These are phyloP conservation scores for Schwanniomyces occidentalis DNA, from an alignment of 805 yeast species.

Conservation along the genomic window DNA sequence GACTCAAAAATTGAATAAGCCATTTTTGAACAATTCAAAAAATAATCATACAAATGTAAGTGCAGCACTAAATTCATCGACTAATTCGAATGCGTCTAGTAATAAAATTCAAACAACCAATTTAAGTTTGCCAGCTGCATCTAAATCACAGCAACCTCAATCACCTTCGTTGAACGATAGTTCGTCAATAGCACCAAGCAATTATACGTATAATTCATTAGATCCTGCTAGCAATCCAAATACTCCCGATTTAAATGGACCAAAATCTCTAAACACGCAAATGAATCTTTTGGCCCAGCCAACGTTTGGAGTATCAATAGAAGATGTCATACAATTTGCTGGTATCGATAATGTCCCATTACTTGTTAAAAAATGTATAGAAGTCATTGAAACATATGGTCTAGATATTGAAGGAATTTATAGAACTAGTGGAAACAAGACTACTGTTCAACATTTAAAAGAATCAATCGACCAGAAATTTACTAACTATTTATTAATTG, in stretches of 20 bases:
- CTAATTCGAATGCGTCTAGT: background rate
- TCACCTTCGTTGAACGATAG: background rate
- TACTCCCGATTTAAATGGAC: slow-evolving; percentile 36
- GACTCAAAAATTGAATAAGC: slow-evolving; percentile 29
- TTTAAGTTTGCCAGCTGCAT: slow-evolving; percentile 2
- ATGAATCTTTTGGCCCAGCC: slow-evolving; percentile 27
- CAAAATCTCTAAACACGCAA: slow-evolving; percentile 26
- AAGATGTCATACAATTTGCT: slow-evolving; percentile 71
- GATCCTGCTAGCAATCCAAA: slow-evolving; percentile 34
- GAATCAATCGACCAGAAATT: slow-evolving; percentile 77
- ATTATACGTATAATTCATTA: slow-evolving; percentile 10
- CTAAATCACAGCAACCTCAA: slow-evolving; percentile 2
- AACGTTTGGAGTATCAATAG: slow-evolving; percentile 86
- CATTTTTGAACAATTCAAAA: slow-evolving; percentile 27
- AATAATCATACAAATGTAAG: slow-evolving; percentile 3
- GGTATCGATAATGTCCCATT: slow-evolving; percentile 88
- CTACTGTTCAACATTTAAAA: slow-evolving; percentile 70
- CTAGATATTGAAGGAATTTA: slow-evolving; percentile 86
- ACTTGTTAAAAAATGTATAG: slow-evolving; percentile 84
- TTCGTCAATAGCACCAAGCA: background rate
- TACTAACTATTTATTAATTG: slow-evolving; percentile 50
- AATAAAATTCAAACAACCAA: background rate
- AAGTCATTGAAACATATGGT: slow-evolving; percentile 83
- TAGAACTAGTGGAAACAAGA: slow-evolving; percentile 76
- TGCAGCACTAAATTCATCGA: slow-evolving; percentile 2